Percentiles rank a stretch among this genome's conserved stretches.
These are phyloP conservation scores for Apophysomyces ossiformis DNA, from an alignment of 371 early-diverging fungal species.

Conservation along the genomic window DNA sequence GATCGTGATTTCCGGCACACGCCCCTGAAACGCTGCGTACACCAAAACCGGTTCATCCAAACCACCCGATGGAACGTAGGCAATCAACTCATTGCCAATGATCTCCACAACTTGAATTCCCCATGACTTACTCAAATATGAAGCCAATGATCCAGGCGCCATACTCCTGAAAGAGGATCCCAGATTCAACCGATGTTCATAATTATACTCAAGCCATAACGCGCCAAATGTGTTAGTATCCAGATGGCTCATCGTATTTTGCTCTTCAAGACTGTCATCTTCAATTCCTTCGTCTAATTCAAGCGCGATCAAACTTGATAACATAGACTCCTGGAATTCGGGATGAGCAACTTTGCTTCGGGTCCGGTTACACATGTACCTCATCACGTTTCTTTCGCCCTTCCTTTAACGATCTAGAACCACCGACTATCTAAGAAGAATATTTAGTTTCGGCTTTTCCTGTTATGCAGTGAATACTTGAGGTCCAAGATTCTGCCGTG, in stretches of 20 bases:
- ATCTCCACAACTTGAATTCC: slow-evolving; percentile 27
- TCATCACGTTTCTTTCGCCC: background rate
- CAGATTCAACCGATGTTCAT: slow-evolving; percentile 18
- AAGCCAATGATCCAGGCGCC: slow-evolving; percentile 9
- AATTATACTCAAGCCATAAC: slow-evolving; percentile 28
- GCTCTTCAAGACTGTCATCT: background rate
- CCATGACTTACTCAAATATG: slow-evolving; percentile 18
- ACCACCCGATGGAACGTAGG: background rate
- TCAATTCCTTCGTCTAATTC: slow-evolving; percentile 18
- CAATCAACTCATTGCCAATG: slow-evolving; percentile 45
- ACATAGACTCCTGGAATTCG: slow-evolving; percentile 16
- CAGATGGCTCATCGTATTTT: background rate
- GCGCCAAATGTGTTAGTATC: slow-evolving; percentile 22
- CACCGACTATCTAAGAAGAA: background rate
- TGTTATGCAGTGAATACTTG: background rate
- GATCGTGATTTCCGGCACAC: background rate
- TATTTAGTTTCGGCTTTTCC: background rate
- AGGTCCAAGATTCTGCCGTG: background rate
- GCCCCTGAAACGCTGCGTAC: slow-evolving; percentile 20
- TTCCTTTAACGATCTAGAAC: background rate
- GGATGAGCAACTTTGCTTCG: background rate
- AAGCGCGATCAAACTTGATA: slow-evolving; percentile 33
- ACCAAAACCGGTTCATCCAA: slow-evolving; percentile 16
- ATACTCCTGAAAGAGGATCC: slow-evolving; percentile 9
- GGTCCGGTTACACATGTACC: slow-evolving; percentile 3